Percentiles rank a stretch among this genome's conserved stretches.
These are phyloP conservation scores for Lentinula edodes DNA, from an alignment of 768 basidiomycete genomes.

Conservation along the genomic window DNA sequence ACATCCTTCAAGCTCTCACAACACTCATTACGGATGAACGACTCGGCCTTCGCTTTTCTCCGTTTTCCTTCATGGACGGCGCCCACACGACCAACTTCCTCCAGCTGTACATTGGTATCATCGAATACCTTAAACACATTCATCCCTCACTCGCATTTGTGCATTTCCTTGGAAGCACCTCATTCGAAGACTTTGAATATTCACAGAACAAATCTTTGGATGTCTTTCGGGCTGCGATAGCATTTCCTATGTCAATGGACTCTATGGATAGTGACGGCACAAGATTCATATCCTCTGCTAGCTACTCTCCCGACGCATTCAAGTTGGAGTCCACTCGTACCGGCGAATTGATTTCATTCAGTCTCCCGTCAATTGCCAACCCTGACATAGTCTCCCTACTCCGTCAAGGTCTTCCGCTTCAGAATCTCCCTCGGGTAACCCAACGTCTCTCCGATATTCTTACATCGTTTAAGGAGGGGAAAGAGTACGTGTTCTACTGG, in stretches of 20 bases:
- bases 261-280: neutral
- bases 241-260: neutral
- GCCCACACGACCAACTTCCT: neutral
- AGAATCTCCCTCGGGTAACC: neutral
- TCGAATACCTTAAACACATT: neutral
- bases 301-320: neutral
- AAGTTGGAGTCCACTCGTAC: neutral
- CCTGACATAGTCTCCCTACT: neutral
- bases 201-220: neutral
- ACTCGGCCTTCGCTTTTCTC: neutral
- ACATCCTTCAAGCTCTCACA: neutral
- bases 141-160: neutral
- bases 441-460: neutral
- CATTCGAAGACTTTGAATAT: neutral
- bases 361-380: neutral
- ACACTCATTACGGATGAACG: neutral
- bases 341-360: neutral
- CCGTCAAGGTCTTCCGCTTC: neutral
- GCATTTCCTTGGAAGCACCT: neutral
- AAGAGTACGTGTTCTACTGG: neutral
- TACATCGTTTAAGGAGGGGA: neutral
- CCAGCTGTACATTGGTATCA: neutral
- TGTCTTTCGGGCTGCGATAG: neutral
- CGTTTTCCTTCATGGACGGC: neutral
- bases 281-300: neutral